Percentiles rank a stretch among this genome's conserved stretches.
These are phyloP conservation scores for Glycyrrhiza uralensis DNA, from an alignment of 306 rosid genomes.

Conservation along the genomic window DNA sequence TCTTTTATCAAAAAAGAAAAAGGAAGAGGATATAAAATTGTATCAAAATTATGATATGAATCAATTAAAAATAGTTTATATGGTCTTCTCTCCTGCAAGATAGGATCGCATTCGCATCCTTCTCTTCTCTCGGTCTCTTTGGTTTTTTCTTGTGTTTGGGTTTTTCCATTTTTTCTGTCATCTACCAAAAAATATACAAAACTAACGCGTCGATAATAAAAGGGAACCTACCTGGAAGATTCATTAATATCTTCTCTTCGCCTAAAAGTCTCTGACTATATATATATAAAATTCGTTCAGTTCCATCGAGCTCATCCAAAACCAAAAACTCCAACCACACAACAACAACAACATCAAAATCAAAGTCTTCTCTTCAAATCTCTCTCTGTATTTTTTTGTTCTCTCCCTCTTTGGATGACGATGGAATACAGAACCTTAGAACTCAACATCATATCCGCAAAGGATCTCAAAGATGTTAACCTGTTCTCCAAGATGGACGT, in stretches of 20 bases:
- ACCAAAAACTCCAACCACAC: neutral
- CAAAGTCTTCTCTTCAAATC: too few relatives aligned
- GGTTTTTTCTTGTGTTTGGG: too few relatives aligned
- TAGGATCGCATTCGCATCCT: too few relatives aligned
- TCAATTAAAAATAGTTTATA: too few relatives aligned
- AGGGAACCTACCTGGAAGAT: neutral
- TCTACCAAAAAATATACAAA: too few relatives aligned
- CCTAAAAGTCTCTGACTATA: too few relatives aligned
- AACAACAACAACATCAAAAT: neutral
- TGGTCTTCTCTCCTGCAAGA: too few relatives aligned
- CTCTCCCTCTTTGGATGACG: neutral
- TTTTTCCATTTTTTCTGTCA: too few relatives aligned
- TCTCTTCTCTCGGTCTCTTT: too few relatives aligned
- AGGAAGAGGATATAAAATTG: too few relatives aligned
- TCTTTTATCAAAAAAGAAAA: too few relatives aligned
- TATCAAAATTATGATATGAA: too few relatives aligned
- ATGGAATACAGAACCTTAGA: constrained; percentile 58
- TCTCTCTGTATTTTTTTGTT: neutral
- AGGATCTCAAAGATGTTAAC: constrained; percentile 62
- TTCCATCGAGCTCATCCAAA: neutral
- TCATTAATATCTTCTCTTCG: neutral
- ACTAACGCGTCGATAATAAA: neutral
- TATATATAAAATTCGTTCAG: neutral
- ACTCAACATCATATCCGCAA: constrained; percentile 65
- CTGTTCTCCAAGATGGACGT: constrained; percentile 73